Percentiles rank a stretch among this genome's conserved stretches.
phyloP scores from a whole-genome alignment of 768 basidiomycete species.

The Boletus eberwhitei region DNA sequence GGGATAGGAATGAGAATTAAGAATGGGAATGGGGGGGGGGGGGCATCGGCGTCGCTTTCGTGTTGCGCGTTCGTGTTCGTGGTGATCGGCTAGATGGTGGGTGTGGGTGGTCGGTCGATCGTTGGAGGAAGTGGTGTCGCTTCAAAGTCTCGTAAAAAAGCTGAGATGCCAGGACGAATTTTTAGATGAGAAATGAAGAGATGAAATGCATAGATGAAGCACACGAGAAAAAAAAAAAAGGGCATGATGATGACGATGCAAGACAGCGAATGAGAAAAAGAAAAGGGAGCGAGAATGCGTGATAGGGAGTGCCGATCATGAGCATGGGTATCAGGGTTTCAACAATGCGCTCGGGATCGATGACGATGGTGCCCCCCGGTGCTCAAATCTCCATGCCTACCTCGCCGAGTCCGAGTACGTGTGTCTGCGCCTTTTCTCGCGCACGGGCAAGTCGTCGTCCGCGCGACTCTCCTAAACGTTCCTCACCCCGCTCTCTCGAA shows the following conservation, averaged over 20 bases:
- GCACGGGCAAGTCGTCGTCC: constrained; percentile 19
- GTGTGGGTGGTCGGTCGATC: neutral
- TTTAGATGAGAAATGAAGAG: neutral
- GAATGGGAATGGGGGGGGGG: neutral
- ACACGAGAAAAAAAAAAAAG: neutral
- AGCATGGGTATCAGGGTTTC: neutral
- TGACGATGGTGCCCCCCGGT: neutral
- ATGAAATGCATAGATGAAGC: neutral
- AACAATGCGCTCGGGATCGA: neutral
- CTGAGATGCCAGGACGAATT: neutral
- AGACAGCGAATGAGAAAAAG: neutral
- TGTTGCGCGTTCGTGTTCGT: neutral
- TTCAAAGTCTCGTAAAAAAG: neutral
- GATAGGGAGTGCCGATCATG: neutral
- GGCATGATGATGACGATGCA: neutral
- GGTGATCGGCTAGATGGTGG: neutral
- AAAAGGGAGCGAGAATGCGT: neutral
- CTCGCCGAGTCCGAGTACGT: constrained; percentile 5
- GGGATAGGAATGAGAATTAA: neutral
- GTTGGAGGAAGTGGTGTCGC: constrained; percentile 2
- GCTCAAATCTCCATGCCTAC: constrained; percentile 17
- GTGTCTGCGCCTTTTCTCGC: constrained; percentile 15
- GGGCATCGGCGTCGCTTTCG: neutral
- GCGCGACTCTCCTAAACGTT: constrained; percentile 3
- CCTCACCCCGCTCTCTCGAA: neutral